Evolutionary conservation across 2,329 filamentous ascomycete species (phyloP).

Genomic region (Zymoseptoria ardabiliae): DNA sequence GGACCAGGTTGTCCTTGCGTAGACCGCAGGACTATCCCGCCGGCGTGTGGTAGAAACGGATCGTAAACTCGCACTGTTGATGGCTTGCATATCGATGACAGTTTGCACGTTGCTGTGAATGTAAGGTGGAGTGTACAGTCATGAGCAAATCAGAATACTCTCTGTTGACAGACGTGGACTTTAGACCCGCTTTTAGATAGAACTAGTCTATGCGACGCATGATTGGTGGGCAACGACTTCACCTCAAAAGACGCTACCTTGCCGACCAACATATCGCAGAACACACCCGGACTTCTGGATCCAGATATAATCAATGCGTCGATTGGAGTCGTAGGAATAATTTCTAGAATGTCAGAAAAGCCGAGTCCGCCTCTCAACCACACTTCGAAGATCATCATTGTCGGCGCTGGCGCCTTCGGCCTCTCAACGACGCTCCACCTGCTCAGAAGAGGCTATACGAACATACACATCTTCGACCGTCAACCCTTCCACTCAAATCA

Average conservation of each 20-base stretch:
- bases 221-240: not conserved
- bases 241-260: not conserved
- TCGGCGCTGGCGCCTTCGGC: slow-evolving; percentile 41
- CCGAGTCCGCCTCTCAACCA: slow-evolving; percentile 1
- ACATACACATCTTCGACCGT: slow-evolving; percentile 30
- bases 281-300: too few species aligned
- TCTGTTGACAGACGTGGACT: too few species aligned
- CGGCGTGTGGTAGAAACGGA: not conserved
- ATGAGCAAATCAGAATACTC: too few species aligned
- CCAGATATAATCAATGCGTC: too few species aligned
- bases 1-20: not conserved
- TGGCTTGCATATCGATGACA: too few species aligned
- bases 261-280: too few species aligned
- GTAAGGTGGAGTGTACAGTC: too few species aligned
- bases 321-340: too few species aligned
- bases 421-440: slow-evolving; percentile 34
- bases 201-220: too few species aligned
- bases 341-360: too few species aligned
- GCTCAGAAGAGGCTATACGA: slow-evolving; percentile 19
- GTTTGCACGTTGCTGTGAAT: too few species aligned
- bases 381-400: slow-evolving; percentile 26
- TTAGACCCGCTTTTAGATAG: not conserved
- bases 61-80: not conserved
- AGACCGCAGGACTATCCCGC: not conserved
- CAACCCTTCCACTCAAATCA: slow-evolving; percentile 17